These are phyloP conservation scores for Phytophthora pluvialis DNA, from an alignment of 352 stramenopile species.

Conservation along the genomic window DNA sequence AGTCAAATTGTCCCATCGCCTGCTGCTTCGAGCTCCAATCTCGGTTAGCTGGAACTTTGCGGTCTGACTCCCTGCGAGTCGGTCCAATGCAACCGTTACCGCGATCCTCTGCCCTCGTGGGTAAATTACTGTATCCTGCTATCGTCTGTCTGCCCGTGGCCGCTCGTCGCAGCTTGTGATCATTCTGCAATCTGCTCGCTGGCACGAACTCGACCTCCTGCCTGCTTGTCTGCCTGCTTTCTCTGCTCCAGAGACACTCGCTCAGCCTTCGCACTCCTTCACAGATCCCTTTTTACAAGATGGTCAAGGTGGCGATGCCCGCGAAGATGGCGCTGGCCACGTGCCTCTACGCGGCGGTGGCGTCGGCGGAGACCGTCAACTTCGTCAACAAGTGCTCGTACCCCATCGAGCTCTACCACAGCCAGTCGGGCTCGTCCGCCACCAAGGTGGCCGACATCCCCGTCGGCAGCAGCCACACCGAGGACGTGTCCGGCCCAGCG, in stretches of 20 bases:
- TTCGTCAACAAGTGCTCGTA: constrained; percentile 54
- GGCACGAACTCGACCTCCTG: constrained; percentile 18
- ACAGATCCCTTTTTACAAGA: constrained; percentile 15
- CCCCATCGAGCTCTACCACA: constrained; percentile 50
- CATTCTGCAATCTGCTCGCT: constrained; percentile 45
- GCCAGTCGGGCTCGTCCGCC: constrained; percentile 32
- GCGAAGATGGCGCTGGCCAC: constrained; percentile 26
- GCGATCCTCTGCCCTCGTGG: constrained; percentile 23
- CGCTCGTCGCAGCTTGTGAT: constrained; percentile 13
- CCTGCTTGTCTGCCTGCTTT: constrained; percentile 6
- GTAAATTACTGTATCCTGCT: constrained; percentile 7
- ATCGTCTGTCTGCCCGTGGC: constrained; percentile 1
- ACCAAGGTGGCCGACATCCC: constrained; percentile 31
- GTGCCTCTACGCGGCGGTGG: constrained; percentile 30
- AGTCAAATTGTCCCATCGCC: constrained; percentile 2
- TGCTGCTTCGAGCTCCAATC: constrained; percentile 2
- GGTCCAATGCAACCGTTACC: constrained; percentile 32
- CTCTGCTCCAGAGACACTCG: constrained; percentile 20
- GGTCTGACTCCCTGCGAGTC: constrained; percentile 28
- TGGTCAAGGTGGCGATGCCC: constrained; percentile 41
- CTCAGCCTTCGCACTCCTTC: background rate
- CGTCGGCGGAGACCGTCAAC: constrained; percentile 37
- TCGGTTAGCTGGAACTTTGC: constrained; percentile 27
- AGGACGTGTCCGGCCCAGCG: constrained; percentile 32
- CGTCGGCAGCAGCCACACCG: constrained; percentile 14